Base-by-base conservation (phyloP, 176 grass and related monocot genomes). In the Pontederia paniculata region DNA sequence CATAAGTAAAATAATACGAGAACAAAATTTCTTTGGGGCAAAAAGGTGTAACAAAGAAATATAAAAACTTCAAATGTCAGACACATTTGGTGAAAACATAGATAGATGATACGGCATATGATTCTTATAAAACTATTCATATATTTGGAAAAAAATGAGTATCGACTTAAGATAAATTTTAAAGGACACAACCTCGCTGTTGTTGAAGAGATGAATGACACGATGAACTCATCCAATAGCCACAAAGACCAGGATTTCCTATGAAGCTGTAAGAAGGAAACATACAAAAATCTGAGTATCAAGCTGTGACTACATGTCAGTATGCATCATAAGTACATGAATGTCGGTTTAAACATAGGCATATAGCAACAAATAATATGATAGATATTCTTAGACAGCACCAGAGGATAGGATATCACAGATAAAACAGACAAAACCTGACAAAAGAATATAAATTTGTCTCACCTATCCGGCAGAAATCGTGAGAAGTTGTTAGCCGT, bases 191-290 rank as follows among this genome's bases (percentile, higher is more conserved):
- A 95, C 89, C 74, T 89, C 66, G 77, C 31, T 67, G 58, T 2
- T 58, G 12, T 13, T 44, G 62, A 75, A 73, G 77, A 46, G 78
- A 60, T 0, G 77, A 77, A 55, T 52, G 54, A 66, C 89, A 95
- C 10, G 76, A 52, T 48, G 89, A 75, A 69, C 63, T 74, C 44
- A 63, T 55, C 90, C 81, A 95, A 71, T 86, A 89, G 63, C 85
- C 90, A 58, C 90, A 95, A 54, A 95, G 82, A 43, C 79, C 67
- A 52, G 82, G 81, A 71, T 95, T 95, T 58, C 85, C 90, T 47
- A 89, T 28, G 58, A 95, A 95, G 62, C 90, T 95, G 63, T 20
- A 21, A 15, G 53, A 21, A 14, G 50, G 50, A 70, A 51, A 37
- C 7, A 5, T 10, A 48, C 66, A 68, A 22, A n/a, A 14, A 67